These are phyloP conservation scores for Chaetomiaceae sp. DNA, from an alignment of 2,329 filamentous ascomycete species.

Conservation along the genomic window DNA sequence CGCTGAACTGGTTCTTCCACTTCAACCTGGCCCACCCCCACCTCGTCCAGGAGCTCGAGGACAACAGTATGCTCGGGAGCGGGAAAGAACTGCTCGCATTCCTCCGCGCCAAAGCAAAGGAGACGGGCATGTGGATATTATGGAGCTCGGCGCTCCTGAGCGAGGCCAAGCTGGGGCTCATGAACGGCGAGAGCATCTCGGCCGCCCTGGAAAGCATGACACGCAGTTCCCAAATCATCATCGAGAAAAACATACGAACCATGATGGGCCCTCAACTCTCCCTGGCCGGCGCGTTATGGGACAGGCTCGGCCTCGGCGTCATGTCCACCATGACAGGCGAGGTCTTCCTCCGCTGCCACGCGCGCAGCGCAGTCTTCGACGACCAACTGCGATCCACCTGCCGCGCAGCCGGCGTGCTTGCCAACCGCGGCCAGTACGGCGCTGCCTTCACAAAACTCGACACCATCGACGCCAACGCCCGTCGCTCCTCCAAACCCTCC, in stretches of 20 bases:
- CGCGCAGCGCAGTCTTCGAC: slow-evolving; percentile 56
- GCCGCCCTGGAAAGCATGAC: slow-evolving; percentile 70
- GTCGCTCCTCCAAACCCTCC: slow-evolving; percentile 71
- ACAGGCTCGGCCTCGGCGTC: slow-evolving; percentile 61
- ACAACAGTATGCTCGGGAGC: slow-evolving; percentile 68
- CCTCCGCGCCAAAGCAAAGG: slow-evolving; percentile 79
- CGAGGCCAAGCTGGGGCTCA: slow-evolving; percentile 76
- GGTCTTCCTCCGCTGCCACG: slow-evolving; percentile 70
- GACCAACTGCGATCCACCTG: slow-evolving; percentile 74
- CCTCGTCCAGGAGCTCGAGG: slow-evolving; percentile 65
- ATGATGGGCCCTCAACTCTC: slow-evolving; percentile 72
- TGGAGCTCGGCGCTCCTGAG: slow-evolving; percentile 79
- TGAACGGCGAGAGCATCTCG: slow-evolving; percentile 62
- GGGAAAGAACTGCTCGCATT: slow-evolving; percentile 80
- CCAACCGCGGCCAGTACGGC: slow-evolving; percentile 65
- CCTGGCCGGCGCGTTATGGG: slow-evolving; percentile 69
- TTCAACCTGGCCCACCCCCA: slow-evolving; percentile 82
- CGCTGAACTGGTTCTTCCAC: slow-evolving; percentile 92
- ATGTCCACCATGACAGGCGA: slow-evolving; percentile 61
- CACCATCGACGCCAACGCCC: slow-evolving; percentile 33
- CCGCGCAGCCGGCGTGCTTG: slow-evolving; percentile 62
- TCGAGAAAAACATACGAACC: slow-evolving; percentile 68
- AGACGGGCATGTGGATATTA: slow-evolving; percentile 79
- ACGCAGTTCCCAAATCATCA: slow-evolving; percentile 76
- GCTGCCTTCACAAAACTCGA: slow-evolving; percentile 61